Evolutionary conservation across 2,329 filamentous ascomycete species (phyloP).

Genomic region (Pestalotiopsis sp.): DNA sequence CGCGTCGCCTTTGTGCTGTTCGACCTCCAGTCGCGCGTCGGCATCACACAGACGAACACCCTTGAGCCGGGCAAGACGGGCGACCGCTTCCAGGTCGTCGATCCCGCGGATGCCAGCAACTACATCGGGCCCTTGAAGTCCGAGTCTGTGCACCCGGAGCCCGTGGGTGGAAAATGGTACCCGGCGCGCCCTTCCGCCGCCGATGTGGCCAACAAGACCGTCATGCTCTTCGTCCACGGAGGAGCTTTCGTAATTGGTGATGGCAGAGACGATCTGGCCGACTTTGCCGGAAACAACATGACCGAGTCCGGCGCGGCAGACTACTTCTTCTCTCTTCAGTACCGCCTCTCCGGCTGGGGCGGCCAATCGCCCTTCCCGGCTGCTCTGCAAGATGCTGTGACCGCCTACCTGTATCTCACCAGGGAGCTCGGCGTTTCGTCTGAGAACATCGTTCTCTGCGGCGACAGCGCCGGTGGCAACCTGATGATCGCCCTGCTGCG

Average conservation of each 20-base stretch:
- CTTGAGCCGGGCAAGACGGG: constrained; percentile 16
- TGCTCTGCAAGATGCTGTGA: constrained; percentile 50
- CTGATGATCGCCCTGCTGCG: constrained; percentile 45
- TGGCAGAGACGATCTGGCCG: constrained; percentile 40
- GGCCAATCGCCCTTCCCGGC: constrained; percentile 47
- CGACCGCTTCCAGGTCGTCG: constrained; percentile 7
- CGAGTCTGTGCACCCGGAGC: constrained; percentile 12
- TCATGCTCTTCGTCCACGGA: constrained; percentile 51
- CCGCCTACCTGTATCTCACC: constrained; percentile 47
- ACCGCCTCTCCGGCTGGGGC: constrained; percentile 2
- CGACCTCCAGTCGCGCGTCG: constrained; percentile 3
- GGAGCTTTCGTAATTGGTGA: constrained; percentile 49
- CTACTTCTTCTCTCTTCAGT: constrained; percentile 29
- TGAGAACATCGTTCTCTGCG: constrained; percentile 43
- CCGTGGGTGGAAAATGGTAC: constrained; percentile 26
- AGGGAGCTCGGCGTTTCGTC: constrained; percentile 40
- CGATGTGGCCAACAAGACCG: constrained; percentile 17
- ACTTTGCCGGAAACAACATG: constrained; percentile 34
- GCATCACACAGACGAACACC: constrained; percentile 13
- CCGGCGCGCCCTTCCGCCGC: constrained; percentile 14
- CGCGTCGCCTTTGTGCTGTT: constrained; percentile 6
- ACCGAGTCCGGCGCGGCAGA: constrained; percentile 37
- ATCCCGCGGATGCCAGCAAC: background rate
- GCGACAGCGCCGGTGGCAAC: constrained; percentile 54
- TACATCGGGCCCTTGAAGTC: constrained; percentile 18